Base-by-base conservation (phyloP, 331 rosid species). In the Malus hybrid region DNA sequence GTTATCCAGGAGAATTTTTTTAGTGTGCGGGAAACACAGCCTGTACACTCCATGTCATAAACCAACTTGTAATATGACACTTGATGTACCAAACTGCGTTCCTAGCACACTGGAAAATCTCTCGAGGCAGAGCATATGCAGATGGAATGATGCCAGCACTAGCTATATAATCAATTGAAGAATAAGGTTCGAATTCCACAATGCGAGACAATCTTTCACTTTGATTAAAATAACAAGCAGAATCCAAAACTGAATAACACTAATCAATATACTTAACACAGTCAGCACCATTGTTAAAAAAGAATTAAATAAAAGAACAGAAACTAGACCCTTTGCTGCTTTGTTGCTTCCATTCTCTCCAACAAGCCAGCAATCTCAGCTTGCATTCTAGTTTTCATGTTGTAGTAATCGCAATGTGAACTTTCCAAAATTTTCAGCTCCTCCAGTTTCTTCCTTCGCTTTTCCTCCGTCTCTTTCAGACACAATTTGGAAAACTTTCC, bases 271-370 rank as follows among this genome's bases (percentile, higher is more conserved):
- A 52, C 76, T 87, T 85, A 83, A 79, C 76, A 77, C 56, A 70
- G 79, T 77, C 61, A 78, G 78, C 74, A 81, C 66, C 76, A 80
- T 73, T 67, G 80, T 82, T 77, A 84, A 70, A 69, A 52, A 36
- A 16, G 48, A 50, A 67, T 46, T 8, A 7, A 69, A 56, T n/a
- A 39, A 20, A 22, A 65, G 64, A 19, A 50, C 27, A 70, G 9
- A 76, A 12, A 59, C 85, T 65, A 95, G 76, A 87, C 87, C 86
- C 87, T 67, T 68, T 89, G 96, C 80, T 92, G 89, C 83, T 89
- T 95, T 71, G 99, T 90, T 69, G 92, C 93, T 73, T 95, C 99
- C 98, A 95, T 92, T 85, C 97, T 92, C 83, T 87, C 83, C 88
- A 90, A 78, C 74, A 92, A 83, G 52, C 97, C 93, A 57, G 74